Conservation (phyloP, 345 rosid species). For the Bruguiera sexangula region DNA sequence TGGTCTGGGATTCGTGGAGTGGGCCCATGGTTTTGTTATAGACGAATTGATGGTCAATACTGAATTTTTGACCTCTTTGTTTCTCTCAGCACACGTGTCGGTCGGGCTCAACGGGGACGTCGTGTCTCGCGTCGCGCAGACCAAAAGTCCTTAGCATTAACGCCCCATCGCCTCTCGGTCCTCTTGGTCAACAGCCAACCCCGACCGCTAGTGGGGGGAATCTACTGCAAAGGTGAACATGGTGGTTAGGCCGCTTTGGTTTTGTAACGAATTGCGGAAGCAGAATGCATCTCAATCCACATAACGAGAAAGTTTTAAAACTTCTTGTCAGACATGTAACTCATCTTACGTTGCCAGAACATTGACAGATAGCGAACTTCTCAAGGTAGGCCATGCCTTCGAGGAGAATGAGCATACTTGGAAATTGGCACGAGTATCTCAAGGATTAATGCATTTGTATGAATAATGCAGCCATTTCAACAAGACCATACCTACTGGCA, state of each 20-base stretch:
- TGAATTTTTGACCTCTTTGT: no score
- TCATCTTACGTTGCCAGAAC: no score
- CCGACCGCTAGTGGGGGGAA: neutral
- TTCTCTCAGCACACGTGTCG: neutral
- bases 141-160: neutral
- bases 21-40: neutral
- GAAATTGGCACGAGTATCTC: neutral
- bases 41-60: no score
- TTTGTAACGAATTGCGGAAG: no score
- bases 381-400: neutral
- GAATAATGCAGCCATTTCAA: neutral
- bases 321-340: no score
- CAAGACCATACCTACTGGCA: no score
- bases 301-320: no score
- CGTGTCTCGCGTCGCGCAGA: neutral
- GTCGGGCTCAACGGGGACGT: neutral
- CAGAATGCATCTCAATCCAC: neutral
- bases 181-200: neutral
- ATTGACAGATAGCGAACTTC: neutral
- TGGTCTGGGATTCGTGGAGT: neutral
- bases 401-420: neutral
- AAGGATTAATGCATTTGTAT: slow-evolving; percentile 1
- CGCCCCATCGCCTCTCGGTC: no score
- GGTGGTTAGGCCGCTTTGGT: neutral
- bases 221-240: neutral